These are phyloP conservation scores for Zymoseptoria brevis DNA, from an alignment of 2,329 filamentous ascomycete species.

Conservation along the genomic window DNA sequence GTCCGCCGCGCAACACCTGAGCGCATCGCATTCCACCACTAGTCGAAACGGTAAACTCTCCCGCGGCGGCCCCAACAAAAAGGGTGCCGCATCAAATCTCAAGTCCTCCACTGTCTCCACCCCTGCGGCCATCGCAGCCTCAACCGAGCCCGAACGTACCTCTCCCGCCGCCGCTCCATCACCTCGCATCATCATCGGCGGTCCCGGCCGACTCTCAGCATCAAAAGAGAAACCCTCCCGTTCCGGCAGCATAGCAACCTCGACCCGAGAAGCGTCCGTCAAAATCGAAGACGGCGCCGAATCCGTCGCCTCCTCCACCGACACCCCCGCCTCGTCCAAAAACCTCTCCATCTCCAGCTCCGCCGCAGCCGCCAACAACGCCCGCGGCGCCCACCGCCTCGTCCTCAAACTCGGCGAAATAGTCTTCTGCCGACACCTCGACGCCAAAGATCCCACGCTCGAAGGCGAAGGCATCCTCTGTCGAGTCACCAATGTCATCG, in stretches of 20 bases:
- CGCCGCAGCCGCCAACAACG: constrained; percentile 1
- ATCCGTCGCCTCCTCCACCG: constrained; percentile 31
- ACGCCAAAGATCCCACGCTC: constrained; percentile 25
- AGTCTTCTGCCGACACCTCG: constrained; percentile 44
- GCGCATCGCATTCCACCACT: constrained; percentile 16
- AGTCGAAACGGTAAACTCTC: constrained; percentile 19
- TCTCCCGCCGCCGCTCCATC: constrained; percentile 24
- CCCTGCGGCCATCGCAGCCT: constrained; percentile 16
- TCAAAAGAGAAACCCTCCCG: constrained; percentile 33
- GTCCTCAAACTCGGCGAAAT: constrained; percentile 37
- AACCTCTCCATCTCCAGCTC: constrained; percentile 21
- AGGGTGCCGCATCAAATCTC: constrained; percentile 1
- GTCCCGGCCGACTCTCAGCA: constrained; percentile 17
- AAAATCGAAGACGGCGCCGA: constrained; percentile 43
- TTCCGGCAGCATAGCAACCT: constrained; percentile 38
- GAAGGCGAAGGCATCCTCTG: constrained; percentile 47
- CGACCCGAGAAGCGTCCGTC: constrained; percentile 42
- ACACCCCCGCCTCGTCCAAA: constrained; percentile 16
- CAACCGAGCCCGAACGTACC: constrained; percentile 23
- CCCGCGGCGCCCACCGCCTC: constrained; percentile 23
- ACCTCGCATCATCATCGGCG: constrained; percentile 23
- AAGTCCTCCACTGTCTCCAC: constrained; percentile 20
- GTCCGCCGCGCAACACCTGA: constrained; percentile 28
- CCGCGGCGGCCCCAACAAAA: constrained; percentile 6
- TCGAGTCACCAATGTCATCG: constrained; percentile 44